A percentile compares a stretch with the other conserved stretches of the same genome.
These are phyloP conservation scores for Arabidopsis suecica DNA, from an alignment of 345 rosid species.

Conservation along the genomic window DNA sequence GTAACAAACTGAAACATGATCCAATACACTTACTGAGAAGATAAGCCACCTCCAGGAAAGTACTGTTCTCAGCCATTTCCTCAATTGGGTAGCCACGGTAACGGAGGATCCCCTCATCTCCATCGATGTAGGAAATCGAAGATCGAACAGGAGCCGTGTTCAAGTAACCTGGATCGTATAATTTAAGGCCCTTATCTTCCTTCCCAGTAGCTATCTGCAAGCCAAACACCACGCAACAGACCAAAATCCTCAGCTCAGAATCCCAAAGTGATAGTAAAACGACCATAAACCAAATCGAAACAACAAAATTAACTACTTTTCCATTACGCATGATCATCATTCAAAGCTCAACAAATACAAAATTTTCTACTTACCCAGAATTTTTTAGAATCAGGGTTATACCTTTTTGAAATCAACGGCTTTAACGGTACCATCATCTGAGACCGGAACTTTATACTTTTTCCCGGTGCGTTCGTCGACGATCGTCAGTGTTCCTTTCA, in stretches of 20 bases:
- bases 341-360: neutral
- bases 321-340: neutral
- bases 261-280: neutral
- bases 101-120: conserved; percentile 72
- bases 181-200: conserved; percentile 78
- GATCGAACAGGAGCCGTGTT: conserved; percentile 95
- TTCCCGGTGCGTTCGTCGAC: conserved; percentile 82
- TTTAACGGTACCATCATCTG: conserved; percentile 75
- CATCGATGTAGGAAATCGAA: conserved; percentile 87
- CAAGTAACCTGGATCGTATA: conserved; percentile 92
- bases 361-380: neutral
- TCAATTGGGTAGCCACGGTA: conserved; percentile 42
- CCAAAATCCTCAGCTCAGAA: neutral
- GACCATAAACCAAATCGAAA: too few relatives aligned
- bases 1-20: neutral
- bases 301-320: neutral
- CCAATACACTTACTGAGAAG: conserved; percentile 34
- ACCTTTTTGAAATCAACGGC: conserved; percentile 91
- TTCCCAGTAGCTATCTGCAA: conserved; percentile 71
- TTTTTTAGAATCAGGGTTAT: neutral
- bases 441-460: conserved; percentile 61
- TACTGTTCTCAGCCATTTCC: conserved; percentile 45
- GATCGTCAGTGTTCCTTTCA: conserved; percentile 61
- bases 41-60: conserved; percentile 42
- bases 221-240: neutral